These are phyloP conservation scores for Fusarium zealandicum DNA, from an alignment of 2,329 filamentous ascomycete species.

Conservation along the genomic window DNA sequence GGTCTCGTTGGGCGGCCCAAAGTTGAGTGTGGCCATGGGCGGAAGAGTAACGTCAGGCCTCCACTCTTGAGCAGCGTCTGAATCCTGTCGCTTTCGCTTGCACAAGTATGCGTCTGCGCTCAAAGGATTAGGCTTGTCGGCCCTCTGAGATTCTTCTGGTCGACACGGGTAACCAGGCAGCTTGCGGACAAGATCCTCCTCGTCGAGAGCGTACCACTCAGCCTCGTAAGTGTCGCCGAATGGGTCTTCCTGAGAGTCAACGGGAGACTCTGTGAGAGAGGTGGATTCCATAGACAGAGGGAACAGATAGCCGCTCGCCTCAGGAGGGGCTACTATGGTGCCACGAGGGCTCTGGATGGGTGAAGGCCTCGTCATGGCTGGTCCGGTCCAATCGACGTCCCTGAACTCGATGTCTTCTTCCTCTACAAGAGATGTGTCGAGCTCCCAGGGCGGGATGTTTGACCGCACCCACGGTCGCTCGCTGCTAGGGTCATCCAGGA, in stretches of 20 bases:
- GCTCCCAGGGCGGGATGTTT: not conserved
- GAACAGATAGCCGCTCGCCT: too few species aligned
- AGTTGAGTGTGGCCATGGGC: not conserved
- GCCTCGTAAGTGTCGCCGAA: not conserved
- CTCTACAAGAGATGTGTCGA: not conserved
- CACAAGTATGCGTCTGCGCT: not conserved
- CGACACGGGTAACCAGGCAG: too few species aligned
- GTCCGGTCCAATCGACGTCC: not conserved
- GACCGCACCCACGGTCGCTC: not conserved
- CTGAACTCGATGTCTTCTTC: slow-evolving; percentile 7
- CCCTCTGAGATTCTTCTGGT: too few species aligned
- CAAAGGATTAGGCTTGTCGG: not conserved
- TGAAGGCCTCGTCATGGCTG: not conserved
- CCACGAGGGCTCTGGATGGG: not conserved
- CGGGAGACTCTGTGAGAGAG: too few species aligned
- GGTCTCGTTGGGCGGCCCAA: not conserved
- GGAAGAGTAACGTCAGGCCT: too few species aligned
- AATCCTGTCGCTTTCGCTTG: too few species aligned
- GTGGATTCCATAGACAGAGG: too few species aligned
- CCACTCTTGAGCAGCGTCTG: too few species aligned
- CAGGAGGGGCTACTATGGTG: too few species aligned
- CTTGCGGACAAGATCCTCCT: too few species aligned
- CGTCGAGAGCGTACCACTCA: not conserved
- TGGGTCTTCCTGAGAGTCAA: not conserved
- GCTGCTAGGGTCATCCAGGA: not conserved